phyloP scores from a whole-genome alignment of 257 asterid genomes.

The Solanum appendiculatum region DNA sequence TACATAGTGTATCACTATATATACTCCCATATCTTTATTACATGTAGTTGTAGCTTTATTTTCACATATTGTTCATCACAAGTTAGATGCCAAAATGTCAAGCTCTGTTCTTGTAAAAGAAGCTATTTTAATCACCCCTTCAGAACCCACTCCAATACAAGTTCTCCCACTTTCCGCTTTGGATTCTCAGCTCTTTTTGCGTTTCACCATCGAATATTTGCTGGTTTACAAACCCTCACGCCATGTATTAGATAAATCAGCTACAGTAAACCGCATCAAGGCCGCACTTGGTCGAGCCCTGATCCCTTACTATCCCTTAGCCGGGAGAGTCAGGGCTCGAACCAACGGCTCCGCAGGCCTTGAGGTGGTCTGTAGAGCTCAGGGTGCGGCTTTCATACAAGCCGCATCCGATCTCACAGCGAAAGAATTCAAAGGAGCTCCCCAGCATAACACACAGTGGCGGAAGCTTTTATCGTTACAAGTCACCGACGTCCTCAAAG shows the following conservation, averaged over 20 bases:
- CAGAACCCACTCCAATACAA: slow-evolving; percentile 48
- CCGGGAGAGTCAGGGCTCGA: slow-evolving; percentile 50
- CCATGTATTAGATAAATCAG: slow-evolving; percentile 10
- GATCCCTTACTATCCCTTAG: slow-evolving; percentile 61
- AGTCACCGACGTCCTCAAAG: slow-evolving; percentile 42
- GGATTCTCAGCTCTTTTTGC: slow-evolving; percentile 64
- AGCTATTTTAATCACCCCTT: slow-evolving; percentile 39
- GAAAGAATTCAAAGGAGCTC: slow-evolving; percentile 30
- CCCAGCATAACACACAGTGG: slow-evolving; percentile 27
- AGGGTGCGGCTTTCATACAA: slow-evolving; percentile 51
- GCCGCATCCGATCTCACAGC: slow-evolving; percentile 23
- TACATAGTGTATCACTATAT: background rate
- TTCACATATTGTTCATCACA: background rate
- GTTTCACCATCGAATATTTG: slow-evolving; percentile 53
- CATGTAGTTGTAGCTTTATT: background rate
- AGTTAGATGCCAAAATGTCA: slow-evolving; percentile 15
- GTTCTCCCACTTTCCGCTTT: slow-evolving; percentile 53
- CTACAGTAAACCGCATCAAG: slow-evolving; percentile 22
- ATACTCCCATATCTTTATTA: background rate
- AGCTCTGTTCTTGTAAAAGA: slow-evolving; percentile 35
- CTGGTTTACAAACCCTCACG: slow-evolving; percentile 31
- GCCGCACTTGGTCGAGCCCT: slow-evolving; percentile 37
- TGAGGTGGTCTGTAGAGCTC: slow-evolving; percentile 52
- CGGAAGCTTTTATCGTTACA: slow-evolving; percentile 36
- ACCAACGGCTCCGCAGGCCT: slow-evolving; percentile 37